A percentile compares a stretch with the other conserved stretches of the same genome.
These are phyloP conservation scores for Salix udensis DNA, from an alignment of 345 rosid genomes.

Conservation along the genomic window DNA sequence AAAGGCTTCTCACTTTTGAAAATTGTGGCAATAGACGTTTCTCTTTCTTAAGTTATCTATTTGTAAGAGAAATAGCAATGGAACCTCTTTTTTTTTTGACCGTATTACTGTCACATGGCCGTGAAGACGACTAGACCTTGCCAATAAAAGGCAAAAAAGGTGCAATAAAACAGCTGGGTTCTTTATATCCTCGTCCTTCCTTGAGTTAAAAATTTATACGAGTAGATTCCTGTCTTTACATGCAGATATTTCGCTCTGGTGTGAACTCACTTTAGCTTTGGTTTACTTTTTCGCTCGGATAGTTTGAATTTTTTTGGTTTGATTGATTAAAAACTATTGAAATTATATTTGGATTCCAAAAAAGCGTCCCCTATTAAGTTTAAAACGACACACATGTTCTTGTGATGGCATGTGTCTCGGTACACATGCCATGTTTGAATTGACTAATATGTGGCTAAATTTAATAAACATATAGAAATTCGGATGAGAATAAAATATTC, in stretches of 20 bases:
- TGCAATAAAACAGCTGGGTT: not conserved
- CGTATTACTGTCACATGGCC: not conserved
- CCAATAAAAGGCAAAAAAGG: not conserved
- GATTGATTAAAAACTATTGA: too few species aligned
- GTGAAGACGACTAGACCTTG: not conserved
- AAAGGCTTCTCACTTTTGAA: not conserved
- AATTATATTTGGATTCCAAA: too few species aligned
- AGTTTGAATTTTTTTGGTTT: not conserved
- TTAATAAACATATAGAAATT: too few species aligned
- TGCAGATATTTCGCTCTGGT: not conserved
- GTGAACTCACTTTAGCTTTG: not conserved
- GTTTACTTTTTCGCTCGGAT: not conserved
- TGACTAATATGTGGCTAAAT: too few species aligned
- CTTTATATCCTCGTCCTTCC: not conserved
- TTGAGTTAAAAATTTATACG: not conserved
- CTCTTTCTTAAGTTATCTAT: not conserved
- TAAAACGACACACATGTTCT: too few species aligned
- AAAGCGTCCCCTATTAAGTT: too few species aligned
- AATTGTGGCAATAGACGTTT: not conserved
- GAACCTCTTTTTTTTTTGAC: not conserved
- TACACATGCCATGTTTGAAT: too few species aligned
- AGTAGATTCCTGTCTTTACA: not conserved
- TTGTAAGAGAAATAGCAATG: not conserved
- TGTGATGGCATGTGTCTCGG: too few species aligned
- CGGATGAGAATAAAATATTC: too few species aligned